Evolutionary conservation across 169 alveolate genomes (phyloP).

Genomic region (Eimeria praecox): DNA sequence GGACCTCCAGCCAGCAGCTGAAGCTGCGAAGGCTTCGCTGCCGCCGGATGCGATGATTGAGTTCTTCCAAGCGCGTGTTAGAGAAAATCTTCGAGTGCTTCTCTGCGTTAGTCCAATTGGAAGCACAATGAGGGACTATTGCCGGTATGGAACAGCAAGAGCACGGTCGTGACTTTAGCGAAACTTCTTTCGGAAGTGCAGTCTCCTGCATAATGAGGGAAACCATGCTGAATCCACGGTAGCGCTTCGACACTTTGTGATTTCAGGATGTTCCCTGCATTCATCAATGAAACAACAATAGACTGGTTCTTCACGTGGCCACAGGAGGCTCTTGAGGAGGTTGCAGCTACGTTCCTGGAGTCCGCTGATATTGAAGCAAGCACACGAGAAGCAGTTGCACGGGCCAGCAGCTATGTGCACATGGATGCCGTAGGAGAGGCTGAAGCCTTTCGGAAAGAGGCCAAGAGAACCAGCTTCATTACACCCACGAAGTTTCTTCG

Average conservation of each 20-base stretch:
- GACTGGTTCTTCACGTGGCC: conserved; percentile 99
- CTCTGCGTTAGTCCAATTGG: conserved; percentile 97
- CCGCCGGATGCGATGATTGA: conserved; percentile 91
- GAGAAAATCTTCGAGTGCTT: conserved; percentile 95
- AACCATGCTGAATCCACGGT: not conserved
- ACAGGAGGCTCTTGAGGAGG: conserved; percentile 96
- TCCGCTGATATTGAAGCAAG: conserved; percentile 86
- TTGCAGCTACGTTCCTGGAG: conserved; percentile 93
- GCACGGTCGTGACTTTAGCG: not conserved
- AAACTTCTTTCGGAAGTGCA: not conserved
- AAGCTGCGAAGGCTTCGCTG: conserved; percentile 45
- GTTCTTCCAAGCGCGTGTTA: conserved; percentile 93
- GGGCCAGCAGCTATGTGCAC: conserved; percentile 93
- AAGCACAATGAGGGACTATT: conserved; percentile 93
- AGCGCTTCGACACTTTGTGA: not conserved
- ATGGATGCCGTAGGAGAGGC: conserved; percentile 89
- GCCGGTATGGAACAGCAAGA: conserved; percentile 89
- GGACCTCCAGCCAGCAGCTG: conserved; percentile 74
- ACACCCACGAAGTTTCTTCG: conserved; percentile 97
- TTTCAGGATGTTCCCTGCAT: conserved; percentile 90
- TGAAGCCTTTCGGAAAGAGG: conserved; percentile 89
- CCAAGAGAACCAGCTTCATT: conserved; percentile 94
- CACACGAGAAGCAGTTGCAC: conserved; percentile 89
- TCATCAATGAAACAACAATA: conserved; percentile 96
- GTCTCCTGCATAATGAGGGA: not conserved